These are phyloP conservation scores for Candida suzukii DNA, from an alignment of 805 yeast genomes.

Conservation along the genomic window DNA sequence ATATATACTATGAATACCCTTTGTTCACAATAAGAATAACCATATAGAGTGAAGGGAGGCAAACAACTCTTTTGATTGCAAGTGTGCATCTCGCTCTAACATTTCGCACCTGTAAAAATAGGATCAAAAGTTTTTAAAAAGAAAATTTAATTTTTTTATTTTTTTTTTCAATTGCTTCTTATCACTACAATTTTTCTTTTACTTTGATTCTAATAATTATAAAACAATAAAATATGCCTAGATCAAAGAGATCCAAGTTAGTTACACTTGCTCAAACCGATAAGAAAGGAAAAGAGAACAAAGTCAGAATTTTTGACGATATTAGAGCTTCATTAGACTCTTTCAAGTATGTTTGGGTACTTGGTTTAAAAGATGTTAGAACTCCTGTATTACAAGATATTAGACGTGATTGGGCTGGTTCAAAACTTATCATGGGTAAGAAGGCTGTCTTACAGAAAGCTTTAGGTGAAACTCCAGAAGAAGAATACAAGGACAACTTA, in stretches of 20 bases:
- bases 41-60: too few relatives aligned
- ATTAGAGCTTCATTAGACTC: slow-evolving; percentile 76
- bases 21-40: too few relatives aligned
- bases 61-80: too few relatives aligned
- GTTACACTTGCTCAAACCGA: slow-evolving; percentile 95
- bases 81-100: too few relatives aligned
- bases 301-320: slow-evolving; percentile 85
- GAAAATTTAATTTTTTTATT: too few relatives aligned
- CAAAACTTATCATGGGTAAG: slow-evolving; percentile 84
- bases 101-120: too few relatives aligned
- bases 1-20: too few relatives aligned
- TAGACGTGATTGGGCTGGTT: slow-evolving; percentile 88
- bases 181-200: neutral
- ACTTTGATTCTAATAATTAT: neutral
- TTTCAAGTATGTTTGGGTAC: slow-evolving; percentile 75
- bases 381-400: slow-evolving; percentile 93
- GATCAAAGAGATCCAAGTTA: slow-evolving; percentile 93
- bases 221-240: slow-evolving; percentile 63
- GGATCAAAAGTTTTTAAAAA: too few relatives aligned
- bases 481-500: slow-evolving; percentile 84
- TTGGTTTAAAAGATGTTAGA: slow-evolving; percentile 85
- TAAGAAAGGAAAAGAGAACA: slow-evolving; percentile 90
- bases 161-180: too few relatives aligned
- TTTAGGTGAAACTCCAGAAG: slow-evolving; percentile 78
- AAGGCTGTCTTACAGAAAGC: slow-evolving; percentile 92